Base-by-base conservation (phyloP, 306 rosid genomes). In the Oemleria cerasiformis region DNA sequence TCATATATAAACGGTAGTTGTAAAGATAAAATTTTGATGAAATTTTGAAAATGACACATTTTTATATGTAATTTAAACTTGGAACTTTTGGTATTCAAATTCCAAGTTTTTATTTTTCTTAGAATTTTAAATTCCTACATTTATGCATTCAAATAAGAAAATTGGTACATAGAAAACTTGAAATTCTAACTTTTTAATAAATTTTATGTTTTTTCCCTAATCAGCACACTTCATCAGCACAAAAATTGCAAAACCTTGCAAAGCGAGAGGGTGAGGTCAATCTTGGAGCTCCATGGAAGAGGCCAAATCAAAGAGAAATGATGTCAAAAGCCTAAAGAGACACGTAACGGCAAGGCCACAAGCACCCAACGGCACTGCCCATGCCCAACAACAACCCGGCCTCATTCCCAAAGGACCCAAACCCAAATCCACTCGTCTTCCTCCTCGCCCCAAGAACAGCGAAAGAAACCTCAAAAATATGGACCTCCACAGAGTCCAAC, bases 311-410 rank as follows among this genome's bases (percentile, higher is more conserved):
- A 30, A 30, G 36, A 30, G 36, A 30, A 20, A 53, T 53, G 39
- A 13, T 53, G 73, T 50, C 13, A 63, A 54, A 9, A 55, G 64
- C 41, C 1, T 6, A 49, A 9, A 17, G 17, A 8, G 30, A 67
- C 71, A 67, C 34, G 53, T 49, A 39, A 49, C 60, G 36, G 13
- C 59, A 49, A 49, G 61, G 38, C 61, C 61, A 55, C 61, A 55
- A 20, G 34, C 9, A 48, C 16, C 12, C 16, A 17, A 1, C 5
- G 43, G 12, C 68, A 63, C 68, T 14, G 38, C 38, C 50, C 49
- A 9, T 1, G 12, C 4, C 8, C 21, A 8, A 8, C 23, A 8
- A n/a, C 58, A 19, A 53, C 6, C 16, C 17, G 1, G n/a, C 51
- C 16, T 7, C n/a, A 17, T 17, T 17, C 53, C 14, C n/a, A 19